These are phyloP conservation scores for Mycosphaerella sp. DNA, from an alignment of 2,329 filamentous ascomycete species.

Conservation along the genomic window DNA sequence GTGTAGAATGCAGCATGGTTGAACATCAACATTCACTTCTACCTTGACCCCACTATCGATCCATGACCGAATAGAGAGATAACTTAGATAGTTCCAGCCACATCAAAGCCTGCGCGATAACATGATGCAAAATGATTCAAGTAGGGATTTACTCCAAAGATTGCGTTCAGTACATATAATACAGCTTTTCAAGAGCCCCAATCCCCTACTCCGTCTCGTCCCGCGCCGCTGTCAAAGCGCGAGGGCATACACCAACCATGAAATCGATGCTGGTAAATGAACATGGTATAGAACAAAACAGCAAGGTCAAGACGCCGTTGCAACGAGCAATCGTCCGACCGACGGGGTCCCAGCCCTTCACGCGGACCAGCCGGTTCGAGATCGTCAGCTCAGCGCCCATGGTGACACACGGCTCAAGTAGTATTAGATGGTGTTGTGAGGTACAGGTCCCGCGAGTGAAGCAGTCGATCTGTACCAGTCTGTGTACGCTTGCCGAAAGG, in stretches of 20 bases:
- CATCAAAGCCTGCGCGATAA: too few species aligned
- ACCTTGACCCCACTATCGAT: too few species aligned
- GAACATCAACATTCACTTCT: too few species aligned
- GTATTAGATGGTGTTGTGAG: conserved; percentile 3
- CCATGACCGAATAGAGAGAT: too few species aligned
- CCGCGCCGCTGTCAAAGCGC: conserved; percentile 10
- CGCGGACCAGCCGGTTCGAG: conserved; percentile 13
- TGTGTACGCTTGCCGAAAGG: neutral
- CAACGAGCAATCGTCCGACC: neutral
- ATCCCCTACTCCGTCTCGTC: neutral
- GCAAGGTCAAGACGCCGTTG: neutral
- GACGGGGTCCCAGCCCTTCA: conserved; percentile 9
- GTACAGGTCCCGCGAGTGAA: neutral
- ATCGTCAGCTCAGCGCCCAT: neutral
- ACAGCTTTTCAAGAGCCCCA: conserved; percentile 9
- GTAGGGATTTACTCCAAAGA: neutral
- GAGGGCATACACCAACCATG: conserved; percentile 3
- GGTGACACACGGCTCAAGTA: neutral
- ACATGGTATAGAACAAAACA: conserved; percentile 24
- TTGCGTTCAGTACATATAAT: conserved; percentile 13
- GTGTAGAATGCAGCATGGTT: too few species aligned
- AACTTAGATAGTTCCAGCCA: too few species aligned
- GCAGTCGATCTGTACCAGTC: neutral
- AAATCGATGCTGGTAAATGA: conserved; percentile 22
- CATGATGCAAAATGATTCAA: too few species aligned